Conservation (phyloP, 306 rosid species). For the Luffa aegyptiaca region DNA sequence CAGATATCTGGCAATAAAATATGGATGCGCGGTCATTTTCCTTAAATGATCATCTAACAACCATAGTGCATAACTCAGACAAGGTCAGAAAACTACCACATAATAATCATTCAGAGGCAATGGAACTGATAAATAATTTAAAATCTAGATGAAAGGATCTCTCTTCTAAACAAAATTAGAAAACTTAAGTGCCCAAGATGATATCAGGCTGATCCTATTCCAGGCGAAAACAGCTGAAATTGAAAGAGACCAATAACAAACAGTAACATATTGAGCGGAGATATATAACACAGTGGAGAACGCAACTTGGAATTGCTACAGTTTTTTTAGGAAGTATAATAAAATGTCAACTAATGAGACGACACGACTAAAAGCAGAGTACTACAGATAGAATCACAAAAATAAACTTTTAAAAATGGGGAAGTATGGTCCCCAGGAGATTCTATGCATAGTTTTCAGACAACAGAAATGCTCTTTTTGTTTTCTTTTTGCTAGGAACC, state of each 20-base stretch:
- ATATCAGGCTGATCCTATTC: neutral
- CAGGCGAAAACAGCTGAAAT: neutral
- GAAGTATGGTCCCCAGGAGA: neutral
- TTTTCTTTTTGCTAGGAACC: neutral
- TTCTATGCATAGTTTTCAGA: neutral
- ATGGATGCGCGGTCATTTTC: constrained; percentile 64
- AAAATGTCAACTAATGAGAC: neutral
- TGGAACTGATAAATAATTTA: neutral
- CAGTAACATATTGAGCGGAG: neutral
- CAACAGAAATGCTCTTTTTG: neutral
- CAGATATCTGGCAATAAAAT: constrained; percentile 51
- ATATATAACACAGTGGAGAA: neutral
- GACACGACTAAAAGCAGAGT: neutral
- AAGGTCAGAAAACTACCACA: constrained; percentile 12
- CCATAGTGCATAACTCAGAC: constrained; percentile 28
- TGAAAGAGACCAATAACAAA: neutral
- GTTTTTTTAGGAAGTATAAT: neutral
- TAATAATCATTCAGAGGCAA: constrained; percentile 13
- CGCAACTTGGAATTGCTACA: neutral
- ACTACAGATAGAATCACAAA: neutral
- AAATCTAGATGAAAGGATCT: neutral
- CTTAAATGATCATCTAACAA: constrained; percentile 20
- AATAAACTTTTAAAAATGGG: neutral
- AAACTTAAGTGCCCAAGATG: neutral
- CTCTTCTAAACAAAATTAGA: neutral